phyloP scores from a whole-genome alignment of 164 flowering plant genomes.

The Sextonia rubra region DNA sequence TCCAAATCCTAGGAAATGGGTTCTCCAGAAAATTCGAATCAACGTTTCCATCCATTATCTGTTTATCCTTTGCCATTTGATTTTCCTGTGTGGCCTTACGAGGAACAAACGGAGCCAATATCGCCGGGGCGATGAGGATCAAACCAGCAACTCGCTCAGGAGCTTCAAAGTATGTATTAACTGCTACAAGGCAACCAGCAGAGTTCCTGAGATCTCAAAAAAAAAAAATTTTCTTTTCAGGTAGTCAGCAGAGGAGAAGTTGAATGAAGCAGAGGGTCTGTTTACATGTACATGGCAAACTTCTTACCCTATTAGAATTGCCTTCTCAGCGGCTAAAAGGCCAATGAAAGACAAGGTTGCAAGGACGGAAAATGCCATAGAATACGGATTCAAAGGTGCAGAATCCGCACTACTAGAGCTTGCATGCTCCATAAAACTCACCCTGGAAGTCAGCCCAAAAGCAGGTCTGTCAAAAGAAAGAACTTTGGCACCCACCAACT shows the following conservation, averaged over 20 bases:
- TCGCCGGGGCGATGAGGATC: constrained; percentile 93
- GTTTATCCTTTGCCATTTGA: constrained; percentile 15
- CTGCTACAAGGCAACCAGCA: constrained; percentile 84
- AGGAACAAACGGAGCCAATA: constrained; percentile 51
- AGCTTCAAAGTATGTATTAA: constrained; percentile 79
- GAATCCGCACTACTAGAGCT: constrained; percentile 19
- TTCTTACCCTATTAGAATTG: constrained; percentile 69
- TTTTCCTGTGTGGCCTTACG: constrained; percentile 21
- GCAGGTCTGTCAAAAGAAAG: constrained; percentile 98
- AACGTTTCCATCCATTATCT: constrained; percentile 19
- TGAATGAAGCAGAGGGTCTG: constrained; percentile 11
- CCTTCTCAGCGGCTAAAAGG: constrained; percentile 60
- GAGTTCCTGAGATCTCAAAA: constrained; percentile 72
- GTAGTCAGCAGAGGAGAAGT: constrained; percentile 18
- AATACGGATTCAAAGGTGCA: constrained; percentile 66
- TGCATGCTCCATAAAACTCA: constrained; percentile 13
- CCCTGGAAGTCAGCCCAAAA: constrained; percentile 87
- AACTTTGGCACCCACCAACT: constrained; percentile 51
- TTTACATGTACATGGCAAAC: neutral
- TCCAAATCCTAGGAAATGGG: constrained; percentile 28
- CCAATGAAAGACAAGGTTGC: constrained; percentile 74
- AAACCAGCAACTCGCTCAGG: constrained; percentile 91
- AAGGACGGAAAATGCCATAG: constrained; percentile 70
- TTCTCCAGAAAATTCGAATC: constrained; percentile 22
- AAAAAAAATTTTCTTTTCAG: neutral